Base-by-base conservation (phyloP, 768 basidiomycete species). In the Russula ochroleuca region DNA sequence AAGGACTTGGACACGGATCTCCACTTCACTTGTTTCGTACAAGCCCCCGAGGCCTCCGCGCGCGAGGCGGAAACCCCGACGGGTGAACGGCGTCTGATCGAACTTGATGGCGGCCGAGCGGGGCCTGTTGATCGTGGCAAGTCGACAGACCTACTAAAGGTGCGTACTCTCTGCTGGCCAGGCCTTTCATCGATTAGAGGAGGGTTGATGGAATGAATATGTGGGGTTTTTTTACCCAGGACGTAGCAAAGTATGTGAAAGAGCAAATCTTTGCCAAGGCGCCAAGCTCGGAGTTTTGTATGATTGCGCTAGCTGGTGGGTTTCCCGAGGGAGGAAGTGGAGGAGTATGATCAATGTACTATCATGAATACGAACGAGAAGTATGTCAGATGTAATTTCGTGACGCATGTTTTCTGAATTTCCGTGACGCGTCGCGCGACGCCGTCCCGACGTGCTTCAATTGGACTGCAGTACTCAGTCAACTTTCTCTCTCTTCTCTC, bases 11-110 rank as follows among this genome's bases (percentile, higher is more conserved):
- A 91, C 43, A 89, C 88, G 0, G 80, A 90, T 69, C 78, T 92
- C 9, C 95, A 97, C 74, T 98, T 95, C 67, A 90, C 90, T 1
- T 86, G 87, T 69, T 98, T 97, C 69, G 83, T 97, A 38, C 79
- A 81, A 62, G 90, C 89, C 0, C 84, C 85, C 1, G 77, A 75
- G 37, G 72, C 77, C 1, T 72, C 73, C 1, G 67, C 75, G 15
- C 71, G 80, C n/a, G 72, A 67, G 25, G 68, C 70, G 0, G 68
- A 70, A 45, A 50, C 68, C 19, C 61, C 35, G 59, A 65, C 48
- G 59, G 17, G 37, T 11, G 65, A 74, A 65, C 68, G 70, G 40
- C 80, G 88, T 51, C 73, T 97, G 8, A 76, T 96, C 50, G 95
- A 97, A 73, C 77, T 98, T 52, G 94, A 97, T 74, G 94, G 94